Evolutionary conservation across 148 eudicot species (phyloP), one percentile per base, ranked within the genome.

Genomic region (Rhododendron simsii): DNA sequence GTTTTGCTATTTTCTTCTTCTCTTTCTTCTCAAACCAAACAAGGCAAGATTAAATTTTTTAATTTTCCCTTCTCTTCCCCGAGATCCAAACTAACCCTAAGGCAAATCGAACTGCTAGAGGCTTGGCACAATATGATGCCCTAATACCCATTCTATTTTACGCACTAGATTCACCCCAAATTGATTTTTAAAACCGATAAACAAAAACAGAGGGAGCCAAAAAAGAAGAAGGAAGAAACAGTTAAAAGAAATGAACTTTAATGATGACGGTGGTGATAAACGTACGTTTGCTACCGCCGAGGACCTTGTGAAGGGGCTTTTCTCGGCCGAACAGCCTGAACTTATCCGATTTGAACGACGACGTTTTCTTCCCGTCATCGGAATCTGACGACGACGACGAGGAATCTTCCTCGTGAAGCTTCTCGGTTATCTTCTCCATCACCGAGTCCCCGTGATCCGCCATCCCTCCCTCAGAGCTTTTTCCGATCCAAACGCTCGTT

Each of bases 271-370:
- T 14, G 7, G 1, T 53, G 39, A 28, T 74, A 3, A 81, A 76
- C 84, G 69, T 91, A 95, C 98, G 93, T 92, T 94, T 93, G 65
- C 96, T 96, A 81, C 96, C 98, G 81, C 98, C 98, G 47, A 95
- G 91, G 65, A 95, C 93, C 85, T 90, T 91, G 78, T 95, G 98
- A 44, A 95, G 89, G 37, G 98, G 96, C 89, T 92, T 91, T 28
- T 95, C 92, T 26, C 95, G 87, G 0, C 98, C 94, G 79, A 94
- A 93, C 2, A 92, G 83, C 59, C 95, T 93, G 75, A 51, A 92
- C 78, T 93, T 83, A 89, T 93, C 91, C 9, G 91, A 81, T 84
- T 93, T 92, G 83, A 89, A 50, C 26, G 90, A 59, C 83, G 93
- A 87, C 67, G 87, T 6, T 23, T 87, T 86, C 87, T 87, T 89